Base-by-base conservation (phyloP, 495 filamentous ascomycete genomes). In the Penicillium malachiteum region DNA sequence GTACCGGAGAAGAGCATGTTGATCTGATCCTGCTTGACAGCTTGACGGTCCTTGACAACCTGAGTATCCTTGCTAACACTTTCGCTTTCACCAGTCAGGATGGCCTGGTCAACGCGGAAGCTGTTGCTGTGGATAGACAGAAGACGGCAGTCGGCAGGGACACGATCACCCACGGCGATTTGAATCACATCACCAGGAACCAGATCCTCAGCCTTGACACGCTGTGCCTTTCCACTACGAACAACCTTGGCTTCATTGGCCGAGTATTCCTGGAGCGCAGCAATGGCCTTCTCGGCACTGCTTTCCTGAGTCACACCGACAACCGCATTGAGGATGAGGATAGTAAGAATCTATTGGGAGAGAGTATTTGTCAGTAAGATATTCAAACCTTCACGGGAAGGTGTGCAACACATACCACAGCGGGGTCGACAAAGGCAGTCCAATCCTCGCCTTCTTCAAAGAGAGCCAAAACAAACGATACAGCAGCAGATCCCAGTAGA, bases 1-100 rank as follows among this genome's bases (percentile, higher is more conserved):
- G 95, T 99, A 58, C 95, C 95, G 16, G 95, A 99, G 75, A 99
- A 99, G 16, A 99, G 82, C 84, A 96, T 96, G 71, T 97, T 99
- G 73, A 87, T 76, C 75, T 97, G 93, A 69, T 99, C 95, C 74
- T 99, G 95, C 74, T 96, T 93, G 50, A 99, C 95, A 21, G 94
- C 92, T 70, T 89, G 83, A 18, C 80, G 72, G 70, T 97, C 95
- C 55, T 82, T 78, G 54, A 97, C 76, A 7, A 78, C 78, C 11
- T 58, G 65, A 50, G 78, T 82, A 61, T 93, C 89, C 73, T 99
- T 99, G 59, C 85, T 82, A 39, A 97, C 95, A 71, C 94, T 97
- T 70, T 99, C 92, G 70, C 93, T 97, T 71, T 99, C 95, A 60
- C 95, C 95, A 2, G 95, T 99, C 67, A 99, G 80, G 65, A 99